These are phyloP conservation scores for Taiozyma onychis DNA, from an alignment of 1,139 yeast genomes.

Conservation along the genomic window DNA sequence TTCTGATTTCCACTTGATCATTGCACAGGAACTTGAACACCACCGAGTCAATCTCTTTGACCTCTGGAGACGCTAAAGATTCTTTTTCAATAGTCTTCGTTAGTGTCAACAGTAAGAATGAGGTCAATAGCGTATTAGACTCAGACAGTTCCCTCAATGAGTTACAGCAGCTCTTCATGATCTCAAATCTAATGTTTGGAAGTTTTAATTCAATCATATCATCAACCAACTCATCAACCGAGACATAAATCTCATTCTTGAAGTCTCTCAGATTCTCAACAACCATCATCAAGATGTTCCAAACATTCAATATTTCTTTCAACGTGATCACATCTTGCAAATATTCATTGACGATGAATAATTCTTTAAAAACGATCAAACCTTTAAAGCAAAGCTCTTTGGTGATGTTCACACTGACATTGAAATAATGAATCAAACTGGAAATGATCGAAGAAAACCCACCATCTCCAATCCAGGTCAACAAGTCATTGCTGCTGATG, in stretches of 20 bases:
- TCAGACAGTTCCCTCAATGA: slow-evolving; percentile 7
- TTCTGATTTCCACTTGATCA: slow-evolving; percentile 36
- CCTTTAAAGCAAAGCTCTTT: slow-evolving; percentile 22
- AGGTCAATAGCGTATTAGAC: slow-evolving; percentile 2
- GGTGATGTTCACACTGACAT: slow-evolving; percentile 17
- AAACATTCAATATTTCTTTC: slow-evolving; percentile 10
- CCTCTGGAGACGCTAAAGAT: slow-evolving; percentile 14
- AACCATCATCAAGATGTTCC: slow-evolving; percentile 19
- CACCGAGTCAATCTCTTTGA: slow-evolving; percentile 29
- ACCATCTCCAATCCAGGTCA: slow-evolving; percentile 14
- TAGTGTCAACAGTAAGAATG: slow-evolving; percentile 16
- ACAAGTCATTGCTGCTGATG: slow-evolving; percentile 7
- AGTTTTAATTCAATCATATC: slow-evolving; percentile 13
- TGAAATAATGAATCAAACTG: slow-evolving; percentile 16
- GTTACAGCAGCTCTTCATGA: slow-evolving; percentile 13
- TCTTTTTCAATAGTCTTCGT: slow-evolving; percentile 18
- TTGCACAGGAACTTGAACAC: slow-evolving; percentile 29
- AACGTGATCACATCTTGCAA: slow-evolving; percentile 7
- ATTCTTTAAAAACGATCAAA: slow-evolving; percentile 19
- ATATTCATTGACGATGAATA: slow-evolving; percentile 15
- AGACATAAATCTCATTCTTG: slow-evolving; percentile 19
- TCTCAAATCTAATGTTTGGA: slow-evolving; percentile 3
- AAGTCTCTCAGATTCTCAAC: slow-evolving; percentile 20
- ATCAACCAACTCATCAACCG: slow-evolving; percentile 21
- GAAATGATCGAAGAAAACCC: slow-evolving; percentile 14